Evolutionary conservation across 352 stramenopile genomes (phyloP).

Genomic region (Pythium apleroticum): DNA sequence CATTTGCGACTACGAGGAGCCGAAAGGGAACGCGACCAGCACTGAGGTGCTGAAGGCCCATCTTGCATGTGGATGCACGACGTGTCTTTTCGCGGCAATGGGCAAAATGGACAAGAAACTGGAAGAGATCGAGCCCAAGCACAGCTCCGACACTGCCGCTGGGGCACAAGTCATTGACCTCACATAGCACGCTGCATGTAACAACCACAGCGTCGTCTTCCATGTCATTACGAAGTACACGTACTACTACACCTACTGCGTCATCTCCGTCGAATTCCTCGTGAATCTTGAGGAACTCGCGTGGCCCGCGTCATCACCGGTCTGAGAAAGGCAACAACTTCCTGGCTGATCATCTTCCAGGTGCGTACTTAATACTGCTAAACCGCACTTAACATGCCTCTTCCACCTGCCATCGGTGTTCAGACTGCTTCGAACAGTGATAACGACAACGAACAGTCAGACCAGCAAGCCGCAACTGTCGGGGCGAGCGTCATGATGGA

Average conservation of each 20-base stretch:
- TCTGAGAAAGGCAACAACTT: constrained; percentile 5
- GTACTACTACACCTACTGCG: too few species aligned
- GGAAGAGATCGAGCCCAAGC: background rate
- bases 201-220: background rate
- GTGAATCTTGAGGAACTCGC: too few species aligned
- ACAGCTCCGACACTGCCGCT: background rate
- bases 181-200: background rate
- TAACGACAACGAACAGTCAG: background rate
- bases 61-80: constrained; percentile 11
- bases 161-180: background rate
- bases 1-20: background rate
- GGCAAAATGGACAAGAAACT: constrained; percentile 7
- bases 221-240: too few species aligned
- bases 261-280: too few species aligned
- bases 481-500: too few species aligned
- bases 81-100: constrained; percentile 16
- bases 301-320: background rate
- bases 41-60: background rate
- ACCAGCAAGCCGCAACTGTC: background rate
- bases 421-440: background rate
- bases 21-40: background rate
- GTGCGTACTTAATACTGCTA: too few species aligned
- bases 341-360: too few species aligned
- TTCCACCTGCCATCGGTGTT: background rate
- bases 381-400: background rate